Base-by-base conservation (phyloP, 192 early-diverging fungal species). In the Cladochytrium replicatum region DNA sequence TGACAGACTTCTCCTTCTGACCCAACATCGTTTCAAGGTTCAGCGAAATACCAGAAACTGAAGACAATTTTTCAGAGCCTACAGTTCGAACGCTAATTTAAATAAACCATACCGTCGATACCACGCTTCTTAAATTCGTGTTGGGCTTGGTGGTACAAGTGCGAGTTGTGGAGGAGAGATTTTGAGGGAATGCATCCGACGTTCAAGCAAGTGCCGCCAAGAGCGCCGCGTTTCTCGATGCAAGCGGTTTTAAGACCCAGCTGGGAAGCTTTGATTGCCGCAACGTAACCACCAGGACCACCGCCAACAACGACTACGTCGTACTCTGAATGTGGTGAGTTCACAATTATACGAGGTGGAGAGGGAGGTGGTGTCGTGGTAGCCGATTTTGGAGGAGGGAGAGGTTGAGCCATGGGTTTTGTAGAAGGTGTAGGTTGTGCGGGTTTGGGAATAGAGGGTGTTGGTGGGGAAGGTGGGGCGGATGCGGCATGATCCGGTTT, bases 171-270 rank as follows among this genome's bases (percentile, higher is more conserved):
- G 58, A 98, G 79, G 63, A 98, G 83, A 39, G 95, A 89, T 76
- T 98, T 98, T 48, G 95, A 98, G 37, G 95, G 95, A 68, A 98
- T 98, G 77, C 93, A 98, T 29, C 96, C 96, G 41, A 97, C 92
- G 64, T 99, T 99, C 61, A 99, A 74, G 68, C 96, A 99, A 29
- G 96, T 99, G 38, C 96, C 96, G 43, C 96, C 96, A 13, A 99
- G 78, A 23, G 87, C 52, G 23, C 92, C 93, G 53, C 93, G 89
- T 67, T 86, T 90, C 76, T 98, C 95, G 46, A 98, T 78, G 63
- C 91, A 94, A 21, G 90, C 95, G 23, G 88, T 89, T 88, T 97
- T 98, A 34, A 94, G 80, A 26, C 95, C 95, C 24, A 93, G 79
- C 69, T 98, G 95, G 37, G 95, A 85, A 60, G 91, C 91, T 80